Base-by-base conservation (phyloP, 164 flowering plant genomes). In the Buxus sempervirens region DNA sequence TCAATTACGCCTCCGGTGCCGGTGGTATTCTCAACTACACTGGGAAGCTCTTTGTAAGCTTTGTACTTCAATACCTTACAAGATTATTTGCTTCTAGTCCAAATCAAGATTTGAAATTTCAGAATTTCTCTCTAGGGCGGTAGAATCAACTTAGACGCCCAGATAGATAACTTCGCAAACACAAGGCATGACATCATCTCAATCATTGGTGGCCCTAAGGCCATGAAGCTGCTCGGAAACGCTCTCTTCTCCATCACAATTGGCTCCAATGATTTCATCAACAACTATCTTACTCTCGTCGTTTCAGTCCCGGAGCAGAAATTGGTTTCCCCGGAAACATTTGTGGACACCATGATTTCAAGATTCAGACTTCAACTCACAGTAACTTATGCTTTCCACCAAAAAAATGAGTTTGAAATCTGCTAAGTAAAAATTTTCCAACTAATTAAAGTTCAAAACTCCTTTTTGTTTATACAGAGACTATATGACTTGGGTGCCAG, bases 241-340 rank as follows among this genome's bases (percentile, higher is more conserved):
- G 70, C 92, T 26, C 58, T 91, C 16, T 90, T 85, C 76, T 78
- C 90, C 0, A 72, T 90, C 5, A 77, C 86, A 38, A 82, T 88
- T 4, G 97, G 94, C 22, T 83, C 97, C 9, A 91, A 91, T 71
- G 96, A 90, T 68, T 87, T 88, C 80, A 76, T 91, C 75, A 86
- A 91, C 69, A 90, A 88, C 70, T 87, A 85, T 72, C 75, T 86
- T 6, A 63, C 82, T 9, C 92, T 93, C 0, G 67, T 78, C 20
- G 0, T 79, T 26, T 83, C 90, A 7, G 20, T 38, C 0, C 54
- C 76, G 7, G 76, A 82, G 70, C 83, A 74, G 66, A 76, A 64
- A 24, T 14, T 78, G 58, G 65, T 83, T 0, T 62, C 93, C 28
- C 88, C 92, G 0, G 75, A 82, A 20, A 53, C 38, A 0, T 87